These are phyloP conservation scores for Auriscalpium microsporum DNA, from an alignment of 768 basidiomycete genomes.

Conservation along the genomic window DNA sequence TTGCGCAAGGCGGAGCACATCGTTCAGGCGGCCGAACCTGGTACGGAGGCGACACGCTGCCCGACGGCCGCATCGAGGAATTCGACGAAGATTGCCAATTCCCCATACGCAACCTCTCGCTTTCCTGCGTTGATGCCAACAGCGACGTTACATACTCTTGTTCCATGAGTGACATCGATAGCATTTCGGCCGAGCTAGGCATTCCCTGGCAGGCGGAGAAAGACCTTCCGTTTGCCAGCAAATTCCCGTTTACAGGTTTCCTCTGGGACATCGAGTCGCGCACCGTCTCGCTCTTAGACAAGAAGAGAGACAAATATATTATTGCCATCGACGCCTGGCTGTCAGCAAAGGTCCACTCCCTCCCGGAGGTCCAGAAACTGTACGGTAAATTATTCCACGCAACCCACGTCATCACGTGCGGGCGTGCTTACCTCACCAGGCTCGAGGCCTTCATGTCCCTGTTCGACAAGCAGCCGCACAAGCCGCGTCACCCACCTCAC, in stretches of 20 bases:
- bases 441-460: too few species aligned
- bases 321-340: slow-evolving; percentile 24
- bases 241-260: slow-evolving; percentile 23
- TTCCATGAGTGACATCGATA: slow-evolving; percentile 27
- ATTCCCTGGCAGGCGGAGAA: slow-evolving; percentile 27
- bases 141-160: slow-evolving; percentile 5
- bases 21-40: too few species aligned
- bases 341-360: slow-evolving; percentile 16
- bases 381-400: background rate
- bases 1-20: too few species aligned
- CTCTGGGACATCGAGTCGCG: slow-evolving; percentile 21
- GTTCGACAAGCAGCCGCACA: too few species aligned
- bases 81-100: too few species aligned
- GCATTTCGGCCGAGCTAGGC: slow-evolving; percentile 22
- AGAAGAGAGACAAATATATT: slow-evolving; percentile 24
- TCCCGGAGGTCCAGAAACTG: slow-evolving; percentile 27
- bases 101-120: too few species aligned
- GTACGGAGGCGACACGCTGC: too few species aligned
- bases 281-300: slow-evolving; percentile 17
- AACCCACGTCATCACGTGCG: too few species aligned
- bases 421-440: too few species aligned
- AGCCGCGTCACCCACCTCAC: too few species aligned
- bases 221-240: slow-evolving; percentile 15
- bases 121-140: background rate
- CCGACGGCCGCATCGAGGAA: too few species aligned